Conservation (phyloP, 805 yeast species). For the Barnettozyma salicaria region DNA sequence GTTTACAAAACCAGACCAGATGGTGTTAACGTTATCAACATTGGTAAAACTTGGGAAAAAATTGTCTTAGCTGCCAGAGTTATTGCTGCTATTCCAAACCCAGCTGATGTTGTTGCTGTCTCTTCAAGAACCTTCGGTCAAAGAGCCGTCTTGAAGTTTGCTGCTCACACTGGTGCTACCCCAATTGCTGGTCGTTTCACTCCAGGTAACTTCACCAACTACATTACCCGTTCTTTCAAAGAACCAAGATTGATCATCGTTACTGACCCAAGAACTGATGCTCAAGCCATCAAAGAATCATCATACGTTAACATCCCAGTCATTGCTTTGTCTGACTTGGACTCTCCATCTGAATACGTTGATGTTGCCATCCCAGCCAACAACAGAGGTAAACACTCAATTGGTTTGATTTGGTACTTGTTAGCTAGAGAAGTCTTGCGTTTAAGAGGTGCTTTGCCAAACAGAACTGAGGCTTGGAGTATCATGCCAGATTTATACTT, state of each 20-base stretch:
- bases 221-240: conserved; percentile 99
- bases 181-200: conserved; percentile 99
- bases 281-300: conserved; percentile 99
- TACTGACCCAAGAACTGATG: conserved; percentile 99
- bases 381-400: conserved; percentile 99
- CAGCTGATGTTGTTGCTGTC: conserved; percentile 97
- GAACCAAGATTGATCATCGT: conserved; percentile 99
- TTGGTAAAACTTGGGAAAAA: conserved; percentile 99
- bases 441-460: conserved; percentile 95
- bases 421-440: conserved; percentile 98
- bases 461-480: conserved; percentile 96
- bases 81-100: conserved; percentile 98
- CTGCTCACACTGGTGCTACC: conserved; percentile 99
- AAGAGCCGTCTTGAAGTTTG: conserved; percentile 99
- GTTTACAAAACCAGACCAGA: conserved; percentile 98
- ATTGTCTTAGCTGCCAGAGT: conserved; percentile 99
- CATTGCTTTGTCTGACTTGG: conserved; percentile 97
- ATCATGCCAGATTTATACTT: conserved; percentile 99
- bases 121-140: conserved; percentile 99
- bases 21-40: conserved; percentile 97
- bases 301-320: conserved; percentile 99
- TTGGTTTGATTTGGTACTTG: conserved; percentile 99
- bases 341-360: conserved; percentile 97
- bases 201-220: conserved; percentile 99
- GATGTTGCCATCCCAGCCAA: conserved; percentile 99